Base-by-base conservation (phyloP, 257 asterid species). In the Solanum ahanhuiri region DNA sequence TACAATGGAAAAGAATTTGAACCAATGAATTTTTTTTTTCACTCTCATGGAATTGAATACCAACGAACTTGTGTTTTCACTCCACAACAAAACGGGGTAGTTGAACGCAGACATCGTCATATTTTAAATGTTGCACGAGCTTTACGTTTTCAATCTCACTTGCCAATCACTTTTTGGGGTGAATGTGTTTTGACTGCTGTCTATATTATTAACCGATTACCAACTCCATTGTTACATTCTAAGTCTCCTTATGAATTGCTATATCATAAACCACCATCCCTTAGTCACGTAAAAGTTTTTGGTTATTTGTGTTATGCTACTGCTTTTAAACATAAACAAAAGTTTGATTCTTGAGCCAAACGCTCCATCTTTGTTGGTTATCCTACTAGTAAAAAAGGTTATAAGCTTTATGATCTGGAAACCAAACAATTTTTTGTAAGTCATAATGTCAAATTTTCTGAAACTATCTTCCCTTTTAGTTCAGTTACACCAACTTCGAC, bases 291-390 rank as follows among this genome's bases (percentile, higher is more conserved):
- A 31, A 73, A 35, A 7, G 39, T 37, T 37, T 86, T 89, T 79
- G 57, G 85, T 33, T 86, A 82, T 79, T 28, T 83, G 5, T 77
- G 88, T n/a, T n/a, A 83, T 31, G 73, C 89, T 3, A 70, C 83
- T 5, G 60, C 35, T 81, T 67, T 70, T 9, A 79, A 88, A 35
- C 83, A 34, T 22, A 81, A 22, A 15, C 31, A 69, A 1, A 88
- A 85, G 70, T 51, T 88, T 25, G 85, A 81, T 11, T 25, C 79
- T 12, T 14, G 14, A 7, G 88, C 85, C 30, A 88, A 31, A 20
- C 4, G 12, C 3, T 88, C 81, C 22, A 12, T 33, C 83, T 88
- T 81, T 75, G 28, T 15, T 66, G 84, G 51, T 12, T 77, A 6
- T 57, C 60, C 6, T 20, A 22, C 22, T 2, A 5, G 82, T 35